Conservation (phyloP, 352 stramenopile species). For the Blastocystis sp. region DNA sequence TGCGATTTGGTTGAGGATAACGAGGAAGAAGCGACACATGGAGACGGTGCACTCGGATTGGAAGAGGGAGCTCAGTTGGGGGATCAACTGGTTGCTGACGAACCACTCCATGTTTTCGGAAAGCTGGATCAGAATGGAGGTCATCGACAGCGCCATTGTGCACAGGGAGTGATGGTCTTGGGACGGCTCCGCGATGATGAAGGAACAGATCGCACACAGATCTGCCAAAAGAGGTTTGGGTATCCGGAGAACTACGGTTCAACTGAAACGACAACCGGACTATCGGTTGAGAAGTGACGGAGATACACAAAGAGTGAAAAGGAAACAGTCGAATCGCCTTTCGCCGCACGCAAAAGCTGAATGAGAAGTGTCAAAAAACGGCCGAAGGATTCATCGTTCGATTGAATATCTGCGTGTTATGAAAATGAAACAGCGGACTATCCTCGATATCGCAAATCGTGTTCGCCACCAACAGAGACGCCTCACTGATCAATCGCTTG, state of each 20-base stretch:
- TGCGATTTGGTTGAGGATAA: conserved; percentile 44
- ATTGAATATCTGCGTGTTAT: not conserved
- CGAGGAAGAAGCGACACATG: conserved; percentile 43
- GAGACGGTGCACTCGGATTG: not conserved
- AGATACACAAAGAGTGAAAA: not conserved
- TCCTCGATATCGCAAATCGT: not conserved
- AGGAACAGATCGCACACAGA: not conserved
- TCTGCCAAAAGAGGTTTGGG: not conserved
- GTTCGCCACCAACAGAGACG: not conserved
- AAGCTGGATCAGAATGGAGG: not conserved
- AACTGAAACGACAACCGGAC: not conserved
- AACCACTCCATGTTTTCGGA: conserved; percentile 29
- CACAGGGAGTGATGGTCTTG: not conserved
- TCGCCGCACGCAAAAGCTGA: not conserved
- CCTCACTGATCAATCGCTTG: not conserved
- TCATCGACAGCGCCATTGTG: not conserved
- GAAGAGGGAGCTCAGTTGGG: not conserved
- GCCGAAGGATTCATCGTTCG: not conserved
- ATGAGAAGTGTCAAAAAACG: not conserved
- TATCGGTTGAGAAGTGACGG: not conserved
- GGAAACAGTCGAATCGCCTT: not conserved
- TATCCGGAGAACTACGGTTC: not conserved
- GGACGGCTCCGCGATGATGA: not conserved
- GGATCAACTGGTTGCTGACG: conserved; percentile 4
- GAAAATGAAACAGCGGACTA: not conserved